phyloP scores from a whole-genome alignment of 1,284 basidiomycete species.

The Coriolopsis trogii region DNA sequence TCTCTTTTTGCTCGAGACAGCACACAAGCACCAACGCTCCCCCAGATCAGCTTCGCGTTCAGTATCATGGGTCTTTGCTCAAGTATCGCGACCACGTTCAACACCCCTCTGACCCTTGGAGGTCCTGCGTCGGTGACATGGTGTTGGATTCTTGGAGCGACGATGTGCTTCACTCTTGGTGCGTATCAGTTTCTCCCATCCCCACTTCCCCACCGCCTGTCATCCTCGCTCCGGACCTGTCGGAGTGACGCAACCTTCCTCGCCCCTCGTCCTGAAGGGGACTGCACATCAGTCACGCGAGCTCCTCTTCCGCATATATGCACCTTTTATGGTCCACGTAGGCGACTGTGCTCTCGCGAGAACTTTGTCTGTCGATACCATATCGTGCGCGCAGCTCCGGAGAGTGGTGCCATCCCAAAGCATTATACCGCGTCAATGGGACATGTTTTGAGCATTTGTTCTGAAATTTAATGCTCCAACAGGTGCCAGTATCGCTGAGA shows the following conservation, averaged over 20 bases:
- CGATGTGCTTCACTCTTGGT: conserved; percentile 76
- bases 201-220: conserved; percentile 9
- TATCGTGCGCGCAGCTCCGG: too few relatives aligned
- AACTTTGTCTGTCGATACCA: too few relatives aligned
- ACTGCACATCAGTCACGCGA: conserved; percentile 17
- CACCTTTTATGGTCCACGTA: too few relatives aligned
- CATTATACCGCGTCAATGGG: too few relatives aligned
- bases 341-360: too few relatives aligned
- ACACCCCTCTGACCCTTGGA: conserved; percentile 75
- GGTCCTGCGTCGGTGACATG: conserved; percentile 83
- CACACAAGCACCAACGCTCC: not conserved
- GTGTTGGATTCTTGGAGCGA: conserved; percentile 83
- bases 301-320: not conserved
- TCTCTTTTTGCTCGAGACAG: conserved; percentile 1
- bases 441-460: too few relatives aligned
- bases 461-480: too few relatives aligned
- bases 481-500: conserved; percentile 77
- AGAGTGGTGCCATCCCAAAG: too few relatives aligned
- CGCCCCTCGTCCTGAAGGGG: conserved; percentile 7
- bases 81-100: conserved; percentile 81
- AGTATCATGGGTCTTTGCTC: conserved; percentile 84
- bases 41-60: conserved; percentile 76
- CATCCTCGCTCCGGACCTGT: conserved; percentile 3
- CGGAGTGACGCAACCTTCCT: conserved; percentile 3
- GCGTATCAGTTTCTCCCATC: conserved; percentile 20